Evolutionary conservation across 352 stramenopile species (phyloP).

Genomic region (Phytophthora agathidicida): DNA sequence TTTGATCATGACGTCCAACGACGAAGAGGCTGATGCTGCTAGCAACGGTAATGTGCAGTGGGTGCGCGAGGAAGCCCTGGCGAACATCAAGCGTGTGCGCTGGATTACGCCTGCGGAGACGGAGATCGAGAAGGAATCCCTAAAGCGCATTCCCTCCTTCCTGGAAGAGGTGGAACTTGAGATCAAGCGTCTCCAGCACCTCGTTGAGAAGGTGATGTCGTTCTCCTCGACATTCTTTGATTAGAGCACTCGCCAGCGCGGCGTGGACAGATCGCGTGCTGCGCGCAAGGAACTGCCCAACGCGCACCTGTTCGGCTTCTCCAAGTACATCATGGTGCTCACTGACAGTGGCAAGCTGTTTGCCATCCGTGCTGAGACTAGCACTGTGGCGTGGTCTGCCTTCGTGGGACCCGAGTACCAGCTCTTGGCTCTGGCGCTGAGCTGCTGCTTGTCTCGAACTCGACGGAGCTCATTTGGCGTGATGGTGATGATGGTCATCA

Average conservation of each 20-base stretch:
- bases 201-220: slow-evolving; percentile 50
- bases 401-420: slow-evolving; percentile 76
- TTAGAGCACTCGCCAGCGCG: slow-evolving; percentile 32
- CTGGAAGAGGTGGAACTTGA: slow-evolving; percentile 72
- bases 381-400: slow-evolving; percentile 68
- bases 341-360: slow-evolving; percentile 85
- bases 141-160: slow-evolving; percentile 79
- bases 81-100: slow-evolving; percentile 74
- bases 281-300: slow-evolving; percentile 65
- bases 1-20: slow-evolving; percentile 73
- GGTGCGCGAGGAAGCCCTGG: slow-evolving; percentile 81
- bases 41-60: slow-evolving; percentile 55
- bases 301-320: slow-evolving; percentile 83
- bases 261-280: slow-evolving; percentile 34
- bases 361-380: slow-evolving; percentile 78
- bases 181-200: slow-evolving; percentile 52
- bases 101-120: slow-evolving; percentile 83
- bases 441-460: slow-evolving; percentile 69
- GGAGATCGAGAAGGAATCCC: slow-evolving; percentile 74
- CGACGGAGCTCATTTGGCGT: slow-evolving; percentile 67
- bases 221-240: slow-evolving; percentile 65
- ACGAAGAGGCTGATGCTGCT: slow-evolving; percentile 36
- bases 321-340: slow-evolving; percentile 79
- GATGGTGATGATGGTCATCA: slow-evolving; percentile 69
- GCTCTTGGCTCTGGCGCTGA: slow-evolving; percentile 75